These are phyloP conservation scores for Penicillium roqueforti DNA, from an alignment of 495 filamentous ascomycete species.

Conservation along the genomic window DNA sequence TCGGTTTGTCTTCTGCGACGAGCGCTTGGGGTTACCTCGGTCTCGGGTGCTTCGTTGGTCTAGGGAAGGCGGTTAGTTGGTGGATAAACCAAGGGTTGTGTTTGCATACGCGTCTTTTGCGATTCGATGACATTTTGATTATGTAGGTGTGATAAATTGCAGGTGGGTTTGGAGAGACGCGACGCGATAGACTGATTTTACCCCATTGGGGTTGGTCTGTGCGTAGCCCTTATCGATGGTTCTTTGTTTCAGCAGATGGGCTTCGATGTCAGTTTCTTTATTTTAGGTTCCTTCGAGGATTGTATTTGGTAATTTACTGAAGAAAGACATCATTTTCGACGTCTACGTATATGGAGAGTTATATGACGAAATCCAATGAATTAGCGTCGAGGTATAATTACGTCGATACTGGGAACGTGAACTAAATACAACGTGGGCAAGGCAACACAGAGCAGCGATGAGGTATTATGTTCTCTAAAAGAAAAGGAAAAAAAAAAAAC, in stretches of 20 bases:
- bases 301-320: neutral
- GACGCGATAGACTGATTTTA: slow-evolving; percentile 20
- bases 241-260: slow-evolving; percentile 7
- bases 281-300: neutral
- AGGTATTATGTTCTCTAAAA: slow-evolving; percentile 31
- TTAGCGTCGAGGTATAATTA: neutral
- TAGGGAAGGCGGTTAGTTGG: neutral
- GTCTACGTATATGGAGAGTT: neutral
- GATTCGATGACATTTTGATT: slow-evolving; percentile 30
- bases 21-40: slow-evolving; percentile 1
- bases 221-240: slow-evolving; percentile 15
- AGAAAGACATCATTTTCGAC: neutral
- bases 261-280: neutral
- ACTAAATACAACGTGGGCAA: neutral
- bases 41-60: slow-evolving; percentile 6
- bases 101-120: slow-evolving; percentile 39
- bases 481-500: slow-evolving; percentile 4
- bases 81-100: neutral
- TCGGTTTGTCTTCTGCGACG: slow-evolving; percentile 18
- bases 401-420: neutral
- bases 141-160: neutral
- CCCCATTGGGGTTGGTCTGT: slow-evolving; percentile 24
- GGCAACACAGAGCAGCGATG: slow-evolving; percentile 1
- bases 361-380: neutral
- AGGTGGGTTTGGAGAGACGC: slow-evolving; percentile 4